A percentile compares a stretch with the other conserved stretches of the same genome.
phyloP scores from a whole-genome alignment of 129 eudicot species.

The Erigeron canadensis region DNA sequence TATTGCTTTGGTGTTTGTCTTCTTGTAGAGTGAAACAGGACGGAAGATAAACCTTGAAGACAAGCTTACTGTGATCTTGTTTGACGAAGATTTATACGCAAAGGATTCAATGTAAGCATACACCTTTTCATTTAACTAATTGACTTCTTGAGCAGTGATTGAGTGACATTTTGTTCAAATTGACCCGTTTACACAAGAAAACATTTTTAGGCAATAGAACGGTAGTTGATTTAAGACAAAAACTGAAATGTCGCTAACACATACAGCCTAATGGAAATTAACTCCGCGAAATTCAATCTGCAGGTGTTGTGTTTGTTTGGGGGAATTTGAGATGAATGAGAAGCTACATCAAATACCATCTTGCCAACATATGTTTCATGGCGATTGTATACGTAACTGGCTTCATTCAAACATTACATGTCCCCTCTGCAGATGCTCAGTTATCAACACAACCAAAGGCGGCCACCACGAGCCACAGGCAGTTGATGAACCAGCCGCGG shows the following conservation, averaged over 20 bases:
- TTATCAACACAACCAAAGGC: constrained; percentile 24
- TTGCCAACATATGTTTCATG: constrained; percentile 69
- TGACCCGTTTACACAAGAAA: not conserved
- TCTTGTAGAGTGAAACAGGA: constrained; percentile 35
- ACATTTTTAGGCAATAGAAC: constrained; percentile 1
- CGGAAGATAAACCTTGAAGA: constrained; percentile 49
- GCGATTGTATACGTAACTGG: constrained; percentile 63
- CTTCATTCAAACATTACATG: constrained; percentile 58
- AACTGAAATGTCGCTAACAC: no score
- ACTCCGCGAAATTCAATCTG: not conserved
- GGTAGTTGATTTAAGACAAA: not conserved
- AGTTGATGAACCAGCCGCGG: constrained; percentile 19
- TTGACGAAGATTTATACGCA: constrained; percentile 42
- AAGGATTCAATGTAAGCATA: constrained; percentile 54
- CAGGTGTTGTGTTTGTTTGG: constrained; percentile 83
- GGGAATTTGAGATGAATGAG: constrained; percentile 60
- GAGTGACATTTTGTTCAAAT: not conserved
- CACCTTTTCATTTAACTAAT: not conserved
- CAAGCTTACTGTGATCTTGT: constrained; percentile 48
- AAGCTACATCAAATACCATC: constrained; percentile 55
- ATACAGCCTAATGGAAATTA: constrained; percentile 17
- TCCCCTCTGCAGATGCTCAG: constrained; percentile 70
- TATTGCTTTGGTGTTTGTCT: constrained; percentile 14
- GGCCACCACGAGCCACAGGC: constrained; percentile 19
- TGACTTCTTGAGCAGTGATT: not conserved